Evolutionary conservation across 371 early-diverging fungal species (phyloP), one percentile per base, ranked within the genome.

Genomic region (Mucor lusitanicus): DNA sequence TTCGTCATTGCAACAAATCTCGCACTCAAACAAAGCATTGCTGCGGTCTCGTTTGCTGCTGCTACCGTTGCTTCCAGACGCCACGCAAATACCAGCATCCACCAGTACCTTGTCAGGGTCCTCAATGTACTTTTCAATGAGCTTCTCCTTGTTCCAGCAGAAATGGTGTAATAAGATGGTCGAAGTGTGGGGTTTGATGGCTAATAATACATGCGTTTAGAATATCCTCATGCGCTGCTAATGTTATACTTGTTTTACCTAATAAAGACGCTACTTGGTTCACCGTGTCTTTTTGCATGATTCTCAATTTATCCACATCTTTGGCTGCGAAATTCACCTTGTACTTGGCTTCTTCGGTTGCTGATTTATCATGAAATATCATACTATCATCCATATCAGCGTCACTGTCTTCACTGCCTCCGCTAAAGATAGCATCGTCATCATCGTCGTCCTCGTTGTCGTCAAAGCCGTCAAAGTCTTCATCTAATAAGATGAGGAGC

Each of bases 111-210:
- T 81, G 12, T 88, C 90, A 0, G 93, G 85, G 40, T 83, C 75
- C 50, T 94, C 93, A 88, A 95, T 91, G 74, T 93, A 95, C 42
- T 83, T 78, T 73, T 98, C 97, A 48, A 97, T 84, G 21, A 97
- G 81, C 56, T 86, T 79, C 70, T 98, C 97, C 76, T 94, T 94
- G 78, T 95, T 95, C 97, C 97, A 97, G 64, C 85, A 80, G 77
- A 90, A 95, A 71, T 85, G 76, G 56, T 92, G 87, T 39, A 95
- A 82, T 61, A 96, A 75, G 9, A 90, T 87, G 28, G 85, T 79
- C 2, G 88, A 81, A 68, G 89, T 86, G n/a, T 88, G 77, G 19
- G 70, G 69, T 2, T 73, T 61, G 60, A 92, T 73, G 6, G 92
- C 94, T 58, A 88, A 15, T n/a, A 9, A 27, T n/a, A n/a, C n/a